These are phyloP conservation scores for Cupressus sempervirens DNA, from an alignment of 75 land plant genomes.

Conservation along the genomic window DNA sequence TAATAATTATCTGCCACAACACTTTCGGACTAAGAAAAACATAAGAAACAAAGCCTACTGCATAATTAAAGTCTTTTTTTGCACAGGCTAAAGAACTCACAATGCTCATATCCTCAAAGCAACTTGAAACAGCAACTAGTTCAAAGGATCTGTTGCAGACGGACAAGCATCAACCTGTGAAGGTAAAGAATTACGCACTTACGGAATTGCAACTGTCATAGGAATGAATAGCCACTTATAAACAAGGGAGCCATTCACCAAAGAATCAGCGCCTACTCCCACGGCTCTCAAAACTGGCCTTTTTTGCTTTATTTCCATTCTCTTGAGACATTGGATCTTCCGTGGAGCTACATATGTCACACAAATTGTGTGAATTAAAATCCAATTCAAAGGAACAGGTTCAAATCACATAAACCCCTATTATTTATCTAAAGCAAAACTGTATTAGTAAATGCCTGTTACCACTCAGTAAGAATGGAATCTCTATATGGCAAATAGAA, in stretches of 20 bases:
- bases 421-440: not conserved
- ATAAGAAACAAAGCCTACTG: not conserved
- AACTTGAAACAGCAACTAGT: constrained; percentile 3
- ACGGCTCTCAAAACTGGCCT: constrained; percentile 16
- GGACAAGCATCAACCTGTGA: not conserved
- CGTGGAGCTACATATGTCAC: constrained; percentile 13
- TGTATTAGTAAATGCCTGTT: not conserved
- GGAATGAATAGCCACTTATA: not conserved
- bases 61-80: not conserved
- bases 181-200: not conserved
- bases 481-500: not conserved
- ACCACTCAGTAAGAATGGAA: not conserved
- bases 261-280: constrained; percentile 11
- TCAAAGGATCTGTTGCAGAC: not conserved
- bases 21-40: not conserved
- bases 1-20: not conserved
- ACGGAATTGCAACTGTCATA: not conserved
- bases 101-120: constrained; percentile 4
- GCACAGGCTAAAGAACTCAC: constrained; percentile 9
- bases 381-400: not conserved
- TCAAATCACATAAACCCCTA: not conserved
- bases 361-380: not conserved
- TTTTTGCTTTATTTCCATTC: constrained; percentile 25
- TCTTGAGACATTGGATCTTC: constrained; percentile 14
- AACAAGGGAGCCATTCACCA: not conserved